Conservation (phyloP, 2,329 filamentous ascomycete genomes). For the Venturia oleaginea region DNA sequence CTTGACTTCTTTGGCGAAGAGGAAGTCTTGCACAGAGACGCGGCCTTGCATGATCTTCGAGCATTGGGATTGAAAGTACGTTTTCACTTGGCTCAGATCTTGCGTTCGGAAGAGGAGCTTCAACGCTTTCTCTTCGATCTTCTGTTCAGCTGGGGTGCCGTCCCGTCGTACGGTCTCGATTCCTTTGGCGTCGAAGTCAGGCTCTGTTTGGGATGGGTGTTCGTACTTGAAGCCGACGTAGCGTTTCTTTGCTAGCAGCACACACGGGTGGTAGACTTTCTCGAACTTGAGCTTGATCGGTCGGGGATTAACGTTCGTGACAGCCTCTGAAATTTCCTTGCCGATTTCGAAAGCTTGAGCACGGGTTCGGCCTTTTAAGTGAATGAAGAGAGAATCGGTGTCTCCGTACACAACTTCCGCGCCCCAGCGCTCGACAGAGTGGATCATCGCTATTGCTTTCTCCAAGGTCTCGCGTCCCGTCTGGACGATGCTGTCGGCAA, state of each 20-base stretch:
- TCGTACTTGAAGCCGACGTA: slow-evolving; percentile 99
- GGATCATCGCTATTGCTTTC: slow-evolving; percentile 84
- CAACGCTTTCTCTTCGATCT: slow-evolving; percentile 87
- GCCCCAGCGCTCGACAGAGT: slow-evolving; percentile 77
- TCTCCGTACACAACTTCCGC: slow-evolving; percentile 98
- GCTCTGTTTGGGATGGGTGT: slow-evolving; percentile 59
- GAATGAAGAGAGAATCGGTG: slow-evolving; percentile 89
- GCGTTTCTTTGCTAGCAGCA: slow-evolving; percentile 90
- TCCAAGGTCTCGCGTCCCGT: slow-evolving; percentile 91
- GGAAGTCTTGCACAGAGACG: slow-evolving; percentile 90
- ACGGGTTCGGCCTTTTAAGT: slow-evolving; percentile 76
- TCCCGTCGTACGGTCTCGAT: slow-evolving; percentile 96
- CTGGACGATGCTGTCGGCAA: slow-evolving; percentile 96
- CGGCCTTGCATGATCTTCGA: slow-evolving; percentile 83
- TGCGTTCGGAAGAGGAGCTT: slow-evolving; percentile 83
- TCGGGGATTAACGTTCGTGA: slow-evolving; percentile 82
- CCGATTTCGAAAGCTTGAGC: slow-evolving; percentile 89
- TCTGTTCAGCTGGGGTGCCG: slow-evolving; percentile 90
- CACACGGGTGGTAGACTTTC: slow-evolving; percentile 94
- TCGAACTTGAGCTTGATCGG: slow-evolving; percentile 97
- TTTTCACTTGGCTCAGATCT: slow-evolving; percentile 80
- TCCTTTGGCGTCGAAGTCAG: slow-evolving; percentile 94
- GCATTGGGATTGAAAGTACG: slow-evolving; percentile 84
- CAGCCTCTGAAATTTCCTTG: slow-evolving; percentile 76
- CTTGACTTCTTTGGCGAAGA: slow-evolving; percentile 86